These are phyloP conservation scores for Penicillium hesseltinei DNA, from an alignment of 2,329 filamentous ascomycete species.

Conservation along the genomic window DNA sequence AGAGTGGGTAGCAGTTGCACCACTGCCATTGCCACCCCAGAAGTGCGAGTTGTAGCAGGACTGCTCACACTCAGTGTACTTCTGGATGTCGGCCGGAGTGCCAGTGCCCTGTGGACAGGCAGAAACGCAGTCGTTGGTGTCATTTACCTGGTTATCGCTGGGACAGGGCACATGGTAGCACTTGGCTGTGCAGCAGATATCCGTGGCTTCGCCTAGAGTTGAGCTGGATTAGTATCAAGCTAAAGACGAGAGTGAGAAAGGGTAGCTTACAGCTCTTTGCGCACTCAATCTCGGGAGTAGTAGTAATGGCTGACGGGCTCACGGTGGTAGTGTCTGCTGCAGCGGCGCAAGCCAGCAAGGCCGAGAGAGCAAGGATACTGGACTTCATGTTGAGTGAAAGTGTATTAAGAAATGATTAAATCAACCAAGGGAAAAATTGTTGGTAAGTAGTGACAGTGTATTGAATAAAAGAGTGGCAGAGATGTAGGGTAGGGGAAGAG, in stretches of 20 bases:
- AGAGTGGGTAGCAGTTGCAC: constrained; percentile 19
- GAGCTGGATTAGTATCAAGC: background rate
- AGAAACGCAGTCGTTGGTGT: constrained; percentile 52
- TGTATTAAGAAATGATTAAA: constrained; percentile 6
- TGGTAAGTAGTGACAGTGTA: background rate
- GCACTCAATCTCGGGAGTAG: constrained; percentile 36
- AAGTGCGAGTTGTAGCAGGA: constrained; percentile 52
- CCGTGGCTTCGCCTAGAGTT: constrained; percentile 39
- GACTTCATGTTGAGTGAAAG: constrained; percentile 38
- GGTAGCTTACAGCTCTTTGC: constrained; percentile 37
- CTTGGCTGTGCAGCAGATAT: constrained; percentile 52
- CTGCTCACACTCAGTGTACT: constrained; percentile 50
- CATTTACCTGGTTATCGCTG: constrained; percentile 49
- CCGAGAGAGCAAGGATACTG: constrained; percentile 44
- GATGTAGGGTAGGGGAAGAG: background rate
- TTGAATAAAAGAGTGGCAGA: background rate
- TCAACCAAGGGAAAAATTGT: constrained; percentile 10
- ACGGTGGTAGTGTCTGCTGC: constrained; percentile 34
- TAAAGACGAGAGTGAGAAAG: background rate
- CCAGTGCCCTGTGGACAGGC: constrained; percentile 55
- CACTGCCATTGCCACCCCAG: constrained; percentile 38
- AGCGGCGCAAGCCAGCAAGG: constrained; percentile 46
- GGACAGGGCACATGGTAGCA: constrained; percentile 55
- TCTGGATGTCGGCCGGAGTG: constrained; percentile 44
- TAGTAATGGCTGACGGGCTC: constrained; percentile 31